Conservation (phyloP, 2,329 filamentous ascomycete species). For the Alternaria viburni region DNA sequence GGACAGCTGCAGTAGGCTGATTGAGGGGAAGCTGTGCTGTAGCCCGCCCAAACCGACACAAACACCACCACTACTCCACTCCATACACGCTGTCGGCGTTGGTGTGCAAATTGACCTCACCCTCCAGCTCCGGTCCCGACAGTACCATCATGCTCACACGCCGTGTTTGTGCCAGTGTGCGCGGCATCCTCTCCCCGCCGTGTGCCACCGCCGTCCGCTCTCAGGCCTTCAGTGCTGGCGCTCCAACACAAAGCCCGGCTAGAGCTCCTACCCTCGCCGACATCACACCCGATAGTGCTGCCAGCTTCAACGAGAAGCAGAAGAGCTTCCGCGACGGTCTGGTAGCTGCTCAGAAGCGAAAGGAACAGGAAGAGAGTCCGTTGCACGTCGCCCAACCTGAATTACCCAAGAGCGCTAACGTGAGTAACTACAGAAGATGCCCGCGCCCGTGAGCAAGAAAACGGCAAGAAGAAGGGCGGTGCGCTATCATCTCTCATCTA, state of each 20-base stretch:
- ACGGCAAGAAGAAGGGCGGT: constrained; percentile 67
- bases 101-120: background rate
- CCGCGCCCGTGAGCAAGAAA: constrained; percentile 65
- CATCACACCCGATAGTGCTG: constrained; percentile 74
- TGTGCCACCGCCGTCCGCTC: constrained; percentile 19
- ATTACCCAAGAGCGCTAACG: constrained; percentile 54
- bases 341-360: constrained; percentile 74
- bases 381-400: constrained; percentile 51
- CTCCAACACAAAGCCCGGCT: constrained; percentile 31
- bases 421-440: constrained; percentile 58
- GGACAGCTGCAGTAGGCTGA: constrained; percentile 17
- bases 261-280: constrained; percentile 79
- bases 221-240: constrained; percentile 38
- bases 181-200: constrained; percentile 27
- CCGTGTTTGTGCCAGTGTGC: constrained; percentile 36
- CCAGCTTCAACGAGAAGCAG: constrained; percentile 82
- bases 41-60: constrained; percentile 3
- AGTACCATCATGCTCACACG: constrained; percentile 40
- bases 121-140: background rate
- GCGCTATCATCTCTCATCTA: constrained; percentile 90
- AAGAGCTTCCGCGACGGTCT: constrained; percentile 85
- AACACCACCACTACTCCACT: constrained; percentile 5
- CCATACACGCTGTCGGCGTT: background rate
- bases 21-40: constrained; percentile 15
- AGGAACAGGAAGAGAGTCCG: constrained; percentile 85